A percentile compares a stretch with the other conserved stretches of the same genome.
Evolutionary conservation across 202 grass and related monocot species (phyloP).

Genomic region (Saccharum hybrid): DNA sequence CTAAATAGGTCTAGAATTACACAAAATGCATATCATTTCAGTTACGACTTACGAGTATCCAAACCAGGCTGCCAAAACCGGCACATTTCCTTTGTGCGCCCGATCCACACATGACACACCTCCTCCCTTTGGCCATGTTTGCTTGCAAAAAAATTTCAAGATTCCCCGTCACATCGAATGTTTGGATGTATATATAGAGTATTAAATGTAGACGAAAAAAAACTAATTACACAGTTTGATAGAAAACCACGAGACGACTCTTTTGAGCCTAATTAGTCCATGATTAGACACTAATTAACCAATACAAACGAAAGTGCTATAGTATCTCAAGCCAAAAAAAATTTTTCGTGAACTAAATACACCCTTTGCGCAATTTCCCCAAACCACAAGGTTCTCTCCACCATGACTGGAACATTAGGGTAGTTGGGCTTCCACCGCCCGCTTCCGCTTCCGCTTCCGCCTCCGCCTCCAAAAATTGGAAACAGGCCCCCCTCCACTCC

Average conservation of each 20-base stretch:
- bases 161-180: too few relatives aligned
- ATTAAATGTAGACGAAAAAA: too few relatives aligned
- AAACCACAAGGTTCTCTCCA: constrained; percentile 19
- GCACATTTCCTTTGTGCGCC: background rate
- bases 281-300: too few relatives aligned
- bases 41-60: too few relatives aligned
- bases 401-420: constrained; percentile 20
- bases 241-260: too few relatives aligned
- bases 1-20: background rate
- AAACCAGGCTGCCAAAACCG: background rate
- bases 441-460: constrained; percentile 40
- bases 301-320: too few relatives aligned
- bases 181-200: too few relatives aligned
- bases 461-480: constrained; percentile 39
- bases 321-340: too few relatives aligned
- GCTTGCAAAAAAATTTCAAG: too few relatives aligned
- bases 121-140: background rate
- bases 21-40: background rate
- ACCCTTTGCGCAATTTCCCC: background rate
- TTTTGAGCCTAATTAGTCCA: too few relatives aligned
- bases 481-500: constrained; percentile 2
- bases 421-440: constrained; percentile 29
- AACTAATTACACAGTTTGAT: too few relatives aligned
- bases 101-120: background rate
- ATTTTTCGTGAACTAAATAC: too few relatives aligned